Evolutionary conservation across 2,329 filamentous ascomycete genomes (phyloP), one percentile per base, ranked within the genome.

Genomic region (Fusarium sp.): DNA sequence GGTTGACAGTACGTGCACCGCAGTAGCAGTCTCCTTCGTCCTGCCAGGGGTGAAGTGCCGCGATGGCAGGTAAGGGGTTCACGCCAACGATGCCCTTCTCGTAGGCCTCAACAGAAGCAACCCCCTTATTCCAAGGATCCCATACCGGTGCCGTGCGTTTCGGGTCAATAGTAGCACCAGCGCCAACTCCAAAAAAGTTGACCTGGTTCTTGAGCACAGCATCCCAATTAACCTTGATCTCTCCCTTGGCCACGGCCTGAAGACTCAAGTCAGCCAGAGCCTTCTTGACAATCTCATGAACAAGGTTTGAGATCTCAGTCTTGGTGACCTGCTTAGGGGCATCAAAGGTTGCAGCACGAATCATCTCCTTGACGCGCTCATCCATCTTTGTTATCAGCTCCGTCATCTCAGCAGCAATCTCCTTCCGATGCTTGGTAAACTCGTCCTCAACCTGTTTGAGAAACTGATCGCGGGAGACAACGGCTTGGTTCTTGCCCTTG

Each of bases 21-120:
- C 96, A 98, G 93, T 95, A 98, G 82, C 95, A 97, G 71, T 98
- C 94, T 22, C 93, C 94, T 37, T 92, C 88, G 58, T 97, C 94
- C 11, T 91, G 86, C 95, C 95, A 98, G 4, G 86, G 83, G 2
- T 66, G 60, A 3, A 98, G 86, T 1, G 93, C 94, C 0, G 86
- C 81, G n/a, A 84, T 78, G 0, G 88, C 86, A 1, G 86, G 83
- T 4, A 67, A 63, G 1, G 74, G 74, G 6, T 74, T 64, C 11
- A 77, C 27, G 40, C 74, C 72, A 3, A 63, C 45, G 22, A 78
- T 6, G 2, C 79, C 80, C 7, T 76, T 74, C 32, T 70, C 60
- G 32, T 68, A 70, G 0, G 70, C 64, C 7, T 65, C 68, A 0
- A 61, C 58, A 1, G 67, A 25, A 57, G 65, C 50, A 33, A 77